Evolutionary conservation across 148 eudicot genomes (phyloP), one percentile per base, ranked within the genome.

Genomic region (Rheum nobile): DNA sequence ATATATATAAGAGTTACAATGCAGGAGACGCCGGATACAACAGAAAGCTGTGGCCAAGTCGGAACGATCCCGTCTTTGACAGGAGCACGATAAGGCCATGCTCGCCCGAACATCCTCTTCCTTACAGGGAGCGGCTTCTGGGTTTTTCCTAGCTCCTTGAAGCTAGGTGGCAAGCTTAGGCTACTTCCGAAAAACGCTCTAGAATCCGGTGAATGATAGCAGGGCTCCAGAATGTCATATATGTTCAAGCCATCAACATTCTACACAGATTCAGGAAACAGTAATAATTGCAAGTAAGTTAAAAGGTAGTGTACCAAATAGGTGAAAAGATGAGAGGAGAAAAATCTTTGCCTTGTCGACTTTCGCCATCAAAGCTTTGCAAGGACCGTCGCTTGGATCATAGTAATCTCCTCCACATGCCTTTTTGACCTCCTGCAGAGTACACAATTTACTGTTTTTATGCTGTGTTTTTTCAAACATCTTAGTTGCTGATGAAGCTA

Each of bases 91-190:
- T 83, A 74, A 77, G 99, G 99, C 99, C 99, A 95, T 32, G 99
- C 96, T 34, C 99, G 96, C 0, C 99, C 99, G 82, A 87, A 95
- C 81, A 95, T 90, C 85, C 99, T 87, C 71, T 84, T 95, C 77
- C 99, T 86, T 22, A 95, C 92, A 16, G 90, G 85, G 61, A 90
- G 84, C 17, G 91, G 94, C 80, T 85, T 87, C 55, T 95, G 89
- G 3, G 94, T 92, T 79, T 84, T 85, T 19, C 97, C 99, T 70
- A 95, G 74, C 75, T 63, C 84, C 80, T 86, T 84, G 78, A 95
- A 95, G 86, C 97, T 95, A 5, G 75, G 47, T 12, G 99, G 97
- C 77, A 92, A 42, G 37, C 78, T 87, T 13, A 73, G 19, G 68
- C 77, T 72, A 59, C 22, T 68, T 31, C 72, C 72, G 21, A 47